phyloP scores from a whole-genome alignment of 306 rosid species.

The Vicia faba region DNA sequence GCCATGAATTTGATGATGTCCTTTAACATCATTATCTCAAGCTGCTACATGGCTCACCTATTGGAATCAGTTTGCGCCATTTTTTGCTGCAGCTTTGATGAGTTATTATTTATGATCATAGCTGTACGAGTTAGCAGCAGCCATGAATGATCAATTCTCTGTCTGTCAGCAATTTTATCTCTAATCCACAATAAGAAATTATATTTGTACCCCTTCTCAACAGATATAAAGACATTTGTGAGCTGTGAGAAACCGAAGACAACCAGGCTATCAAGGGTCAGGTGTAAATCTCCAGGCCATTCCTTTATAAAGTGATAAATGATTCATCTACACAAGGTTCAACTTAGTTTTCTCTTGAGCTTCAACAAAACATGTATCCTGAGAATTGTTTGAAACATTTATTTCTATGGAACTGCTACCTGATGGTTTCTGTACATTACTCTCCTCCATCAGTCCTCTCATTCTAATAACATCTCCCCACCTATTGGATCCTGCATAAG shows the following conservation, averaged over 20 bases:
- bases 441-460: constrained; percentile 67
- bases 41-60: neutral
- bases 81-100: constrained; percentile 12
- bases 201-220: neutral
- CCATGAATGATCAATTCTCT: neutral
- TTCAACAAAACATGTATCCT: constrained; percentile 25
- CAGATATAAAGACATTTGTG: neutral
- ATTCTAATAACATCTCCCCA: constrained; percentile 83
- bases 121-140: constrained; percentile 5
- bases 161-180: neutral
- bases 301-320: neutral
- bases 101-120: neutral
- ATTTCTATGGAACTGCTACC: constrained; percentile 77
- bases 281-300: neutral
- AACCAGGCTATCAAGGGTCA: neutral
- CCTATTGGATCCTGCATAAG: constrained; percentile 71
- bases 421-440: constrained; percentile 70
- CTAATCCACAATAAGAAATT: neutral
- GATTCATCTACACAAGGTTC: neutral
- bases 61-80: neutral
- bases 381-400: constrained; percentile 35
- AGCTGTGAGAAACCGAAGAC: neutral
- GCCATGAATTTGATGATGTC: neutral
- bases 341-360: neutral
- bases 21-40: neutral